Base-by-base conservation (phyloP, 2,329 filamentous ascomycete genomes). In the Ramularia endophylla region DNA sequence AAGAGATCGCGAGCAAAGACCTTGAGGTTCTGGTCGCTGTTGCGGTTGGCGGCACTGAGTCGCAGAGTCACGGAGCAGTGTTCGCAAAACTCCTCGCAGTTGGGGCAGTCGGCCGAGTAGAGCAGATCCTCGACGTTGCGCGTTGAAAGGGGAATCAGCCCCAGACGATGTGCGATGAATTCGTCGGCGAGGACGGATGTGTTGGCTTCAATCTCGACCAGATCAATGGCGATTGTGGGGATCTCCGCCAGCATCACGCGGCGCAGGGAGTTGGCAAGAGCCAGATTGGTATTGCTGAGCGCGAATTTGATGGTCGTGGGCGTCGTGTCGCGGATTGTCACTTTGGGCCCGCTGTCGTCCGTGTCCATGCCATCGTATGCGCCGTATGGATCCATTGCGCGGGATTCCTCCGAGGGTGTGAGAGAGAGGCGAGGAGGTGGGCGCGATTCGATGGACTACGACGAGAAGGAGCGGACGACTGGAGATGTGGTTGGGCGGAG, bases 161-260 rank as follows among this genome's bases (percentile, higher is more conserved):
- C 90, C 11, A 98, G 77, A 33, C 90, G 84, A 66, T 97, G 90
- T 36, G 87, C 84, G 53, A 98, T 82, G 66, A 97, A 95, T 67
- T 98, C 90, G 66, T 98, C 90, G 47, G 90, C 86, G 11, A 97
- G 80, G 4, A 95, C 89, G n/a, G 89, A 94, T 43, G 85, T 94
- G 72, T 98, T 98, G 58, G 77, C 78, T 60, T 94, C 83, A 52
- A 98, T 82, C 65, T 97, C 87, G 49, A 97, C 89, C 11, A 95
- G 78, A 60, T 98, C 90, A 64, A 97, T 89, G 50, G 92, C 89
- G 56, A 97, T 81, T 17, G 87, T 95, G 8, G 90, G 89, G 45
- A 98, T 85, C 68, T 98, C 90, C 57, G 87, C 86, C 52, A 95
- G 82, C 70, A 97, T 90, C 44, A 87, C 77, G 61, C 90, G 86